Evolutionary conservation across 106 monocot species (phyloP).

Genomic region (Acanthochlamys bracteata): DNA sequence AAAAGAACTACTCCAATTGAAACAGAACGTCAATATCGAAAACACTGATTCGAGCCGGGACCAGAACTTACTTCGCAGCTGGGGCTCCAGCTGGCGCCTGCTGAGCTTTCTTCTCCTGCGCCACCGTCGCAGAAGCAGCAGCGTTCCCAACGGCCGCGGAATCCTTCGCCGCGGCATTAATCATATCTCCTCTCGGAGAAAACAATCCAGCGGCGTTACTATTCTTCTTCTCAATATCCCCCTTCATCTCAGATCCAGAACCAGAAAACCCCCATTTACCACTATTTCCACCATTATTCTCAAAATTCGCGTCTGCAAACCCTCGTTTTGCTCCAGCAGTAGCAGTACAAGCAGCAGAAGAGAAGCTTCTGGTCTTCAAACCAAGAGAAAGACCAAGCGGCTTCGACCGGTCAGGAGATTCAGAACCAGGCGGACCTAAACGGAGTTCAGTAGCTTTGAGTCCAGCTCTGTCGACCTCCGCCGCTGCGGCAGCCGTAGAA

Average conservation of each 20-base stretch:
- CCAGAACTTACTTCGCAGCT: constrained; percentile 48
- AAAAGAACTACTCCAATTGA: too few species aligned
- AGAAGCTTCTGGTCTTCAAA: constrained; percentile 17
- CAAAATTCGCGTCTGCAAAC: constrained; percentile 21
- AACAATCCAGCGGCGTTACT: constrained; percentile 1
- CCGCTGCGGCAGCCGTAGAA: constrained; percentile 2
- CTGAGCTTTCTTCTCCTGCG: constrained; percentile 35
- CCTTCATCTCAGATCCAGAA: background rate
- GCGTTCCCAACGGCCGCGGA: background rate
- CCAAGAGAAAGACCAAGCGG: constrained; percentile 26
- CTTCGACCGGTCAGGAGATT: constrained; percentile 37
- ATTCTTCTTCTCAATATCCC: constrained; percentile 16
- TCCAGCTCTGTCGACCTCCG: constrained; percentile 1
- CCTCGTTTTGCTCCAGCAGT: constrained; percentile 60
- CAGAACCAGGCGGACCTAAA: constrained; percentile 66
- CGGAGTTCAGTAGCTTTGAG: constrained; percentile 77
- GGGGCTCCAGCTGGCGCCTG: constrained; percentile 7
- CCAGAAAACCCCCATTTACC: constrained; percentile 12
- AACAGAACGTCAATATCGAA: too few species aligned
- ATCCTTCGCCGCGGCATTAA: constrained; percentile 1
- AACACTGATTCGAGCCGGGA: background rate
- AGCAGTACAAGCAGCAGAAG: too few species aligned
- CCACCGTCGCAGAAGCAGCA: constrained; percentile 2
- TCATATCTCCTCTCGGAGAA: constrained; percentile 2
- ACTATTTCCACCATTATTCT: background rate